Base-by-base conservation (phyloP, 257 asterid genomes). In the Apocynum venetum region DNA sequence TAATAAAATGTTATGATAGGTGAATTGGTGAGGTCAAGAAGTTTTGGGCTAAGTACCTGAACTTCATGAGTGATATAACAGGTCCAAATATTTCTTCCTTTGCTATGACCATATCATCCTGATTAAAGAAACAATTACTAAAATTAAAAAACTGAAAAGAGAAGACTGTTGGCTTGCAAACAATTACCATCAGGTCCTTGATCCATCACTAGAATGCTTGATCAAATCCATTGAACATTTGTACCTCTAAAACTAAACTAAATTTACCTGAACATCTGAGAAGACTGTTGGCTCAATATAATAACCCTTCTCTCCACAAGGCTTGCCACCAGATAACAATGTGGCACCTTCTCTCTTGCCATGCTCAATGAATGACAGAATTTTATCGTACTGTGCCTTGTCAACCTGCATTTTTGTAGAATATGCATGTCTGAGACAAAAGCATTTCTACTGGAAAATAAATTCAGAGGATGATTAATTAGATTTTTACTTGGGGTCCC, bases 41-140 rank as follows among this genome's bases (percentile, higher is more conserved):
- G 25, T 36, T 36, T 38, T 74, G 25, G 20, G 49, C 90, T 84
- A 77, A 25, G 31, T 25, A 90, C 97, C 86, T 86, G 97, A 91
- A 93, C 85, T 93, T 91, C 89, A 91, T 35, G 3, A 93, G 83
- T 1, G 97, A 91, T 85, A 91, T 89, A 14, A 93, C 98, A 25
- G 97, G 98, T 59, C 98, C 98, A 66, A 93, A 93, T 77, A 93
- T 93, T 77, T 91, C 98, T 66, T 91, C 97, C 84, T 82, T 87
- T 53, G 97, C 94, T 19, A 93, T 91, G 7, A 82, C 79, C 98
- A 91, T 93, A 47, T 90, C 90, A 77, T 93, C 98, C 98, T 93
- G 82, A 35, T 1, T 2, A 67, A n/a, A 49, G 7, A 47, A 55
- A 56, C 51, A 70, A 25, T 56, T 25, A 48, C 19, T 10, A 76